Evolutionary conservation across 768 basidiomycete genomes (phyloP).

Genomic region (Podaxis sp.): DNA sequence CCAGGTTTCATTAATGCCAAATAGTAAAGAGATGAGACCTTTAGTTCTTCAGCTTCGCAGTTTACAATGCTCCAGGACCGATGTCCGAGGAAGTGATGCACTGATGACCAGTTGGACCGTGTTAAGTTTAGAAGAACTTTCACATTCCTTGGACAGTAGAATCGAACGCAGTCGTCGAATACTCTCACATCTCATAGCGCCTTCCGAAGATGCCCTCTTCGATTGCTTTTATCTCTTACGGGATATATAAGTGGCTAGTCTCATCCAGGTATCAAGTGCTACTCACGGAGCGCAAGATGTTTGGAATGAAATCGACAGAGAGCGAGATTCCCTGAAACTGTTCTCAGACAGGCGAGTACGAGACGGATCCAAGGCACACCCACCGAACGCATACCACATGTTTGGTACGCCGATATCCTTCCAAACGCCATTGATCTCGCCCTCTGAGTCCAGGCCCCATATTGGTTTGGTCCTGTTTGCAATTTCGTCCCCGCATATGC

Average conservation of each 20-base stretch:
- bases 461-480: slow-evolving; percentile 43
- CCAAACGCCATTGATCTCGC: slow-evolving; percentile 52
- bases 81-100: no score
- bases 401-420: slow-evolving; percentile 50
- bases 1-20: no score
- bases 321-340: slow-evolving; percentile 49
- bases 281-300: slow-evolving; percentile 67
- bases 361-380: not conserved
- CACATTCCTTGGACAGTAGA: no score
- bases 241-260: not conserved
- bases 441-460: slow-evolving; percentile 66
- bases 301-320: slow-evolving; percentile 66
- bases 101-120: no score
- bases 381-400: slow-evolving; percentile 62
- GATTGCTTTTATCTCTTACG: slow-evolving; percentile 66
- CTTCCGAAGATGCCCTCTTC: slow-evolving; percentile 36
- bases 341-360: not conserved
- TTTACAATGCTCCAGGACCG: no score
- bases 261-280: not conserved
- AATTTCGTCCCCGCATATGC: slow-evolving; percentile 48
- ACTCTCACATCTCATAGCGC: slow-evolving; percentile 14
- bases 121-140: no score
- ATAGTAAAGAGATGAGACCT: no score
- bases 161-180: no score
- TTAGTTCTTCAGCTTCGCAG: no score